Percentiles rank a stretch among this genome's conserved stretches.
These are phyloP conservation scores for Stevia rebaudiana DNA, from an alignment of 140 eudicot genomes.

Conservation along the genomic window DNA sequence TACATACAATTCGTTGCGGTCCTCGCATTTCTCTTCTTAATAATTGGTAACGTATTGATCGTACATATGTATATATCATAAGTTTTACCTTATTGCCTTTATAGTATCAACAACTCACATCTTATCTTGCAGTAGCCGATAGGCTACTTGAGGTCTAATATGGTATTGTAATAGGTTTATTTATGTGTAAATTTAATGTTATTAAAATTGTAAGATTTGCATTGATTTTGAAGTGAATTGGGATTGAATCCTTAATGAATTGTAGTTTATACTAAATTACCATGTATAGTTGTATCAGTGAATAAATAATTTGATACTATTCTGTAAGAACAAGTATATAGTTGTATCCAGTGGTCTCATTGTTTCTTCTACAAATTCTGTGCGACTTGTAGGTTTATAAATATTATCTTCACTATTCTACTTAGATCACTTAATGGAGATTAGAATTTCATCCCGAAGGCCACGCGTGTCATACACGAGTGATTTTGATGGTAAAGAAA, in stretches of 20 bases:
- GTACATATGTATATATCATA: too few relatives aligned
- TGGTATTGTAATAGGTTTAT: constrained; percentile 10
- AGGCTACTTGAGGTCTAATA: not conserved
- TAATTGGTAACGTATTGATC: too few relatives aligned
- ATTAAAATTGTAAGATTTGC: constrained; percentile 6
- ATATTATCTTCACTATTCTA: not conserved
- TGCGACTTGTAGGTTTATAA: constrained; percentile 11
- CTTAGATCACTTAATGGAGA: constrained; percentile 47
- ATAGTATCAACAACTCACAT: constrained; percentile 7
- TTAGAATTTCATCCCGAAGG: constrained; percentile 50
- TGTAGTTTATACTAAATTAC: not conserved
- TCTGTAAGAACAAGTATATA: not conserved
- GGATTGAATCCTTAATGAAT: not conserved
- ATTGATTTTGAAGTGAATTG: too few relatives aligned
- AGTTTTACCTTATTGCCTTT: not conserved
- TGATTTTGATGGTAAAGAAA: constrained; percentile 66
- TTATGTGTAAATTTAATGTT: not conserved
- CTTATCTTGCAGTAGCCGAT: not conserved
- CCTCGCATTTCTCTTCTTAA: too few relatives aligned
- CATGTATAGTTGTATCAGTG: not conserved
- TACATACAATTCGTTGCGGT: too few relatives aligned
- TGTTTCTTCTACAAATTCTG: constrained; percentile 3
- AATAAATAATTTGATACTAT: constrained; percentile 5
- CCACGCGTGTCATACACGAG: constrained; percentile 36
- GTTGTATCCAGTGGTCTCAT: constrained; percentile 10